Evolutionary conservation across 2,329 filamentous ascomycete species (phyloP).

Genomic region (Helotiales sp.): DNA sequence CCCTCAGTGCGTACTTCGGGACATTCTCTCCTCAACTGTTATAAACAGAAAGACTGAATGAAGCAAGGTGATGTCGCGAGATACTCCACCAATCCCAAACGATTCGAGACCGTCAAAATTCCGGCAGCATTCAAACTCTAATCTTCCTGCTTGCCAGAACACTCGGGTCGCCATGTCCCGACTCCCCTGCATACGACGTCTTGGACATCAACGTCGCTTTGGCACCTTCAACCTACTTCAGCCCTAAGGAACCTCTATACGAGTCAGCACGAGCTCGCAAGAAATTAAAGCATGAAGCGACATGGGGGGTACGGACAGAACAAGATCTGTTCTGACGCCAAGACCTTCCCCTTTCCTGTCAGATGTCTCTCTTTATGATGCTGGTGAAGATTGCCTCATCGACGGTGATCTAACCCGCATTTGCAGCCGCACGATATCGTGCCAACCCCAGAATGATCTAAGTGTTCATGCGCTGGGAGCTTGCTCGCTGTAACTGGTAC

Average conservation of each 20-base stretch:
- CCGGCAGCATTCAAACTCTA: background rate
- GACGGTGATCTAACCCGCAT: background rate
- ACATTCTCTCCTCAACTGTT: background rate
- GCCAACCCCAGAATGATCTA: background rate
- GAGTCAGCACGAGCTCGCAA: background rate
- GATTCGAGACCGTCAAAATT: background rate
- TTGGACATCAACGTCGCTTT: background rate
- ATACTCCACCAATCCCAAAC: background rate
- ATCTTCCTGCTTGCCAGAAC: background rate
- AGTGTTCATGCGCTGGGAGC: constrained; percentile 5
- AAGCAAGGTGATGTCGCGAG: background rate
- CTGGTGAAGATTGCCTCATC: background rate
- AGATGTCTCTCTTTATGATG: background rate
- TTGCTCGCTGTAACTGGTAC: constrained; percentile 1
- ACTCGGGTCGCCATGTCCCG: background rate
- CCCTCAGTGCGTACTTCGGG: background rate
- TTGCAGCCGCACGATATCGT: background rate
- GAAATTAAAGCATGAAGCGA: background rate
- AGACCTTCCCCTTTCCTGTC: background rate
- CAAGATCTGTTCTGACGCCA: background rate
- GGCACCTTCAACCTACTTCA: background rate
- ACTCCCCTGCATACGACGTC: background rate
- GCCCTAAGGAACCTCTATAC: background rate
- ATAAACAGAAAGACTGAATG: background rate
- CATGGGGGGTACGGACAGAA: background rate